Conservation (phyloP, 345 rosid species). For the Hypericum androsaemum region DNA sequence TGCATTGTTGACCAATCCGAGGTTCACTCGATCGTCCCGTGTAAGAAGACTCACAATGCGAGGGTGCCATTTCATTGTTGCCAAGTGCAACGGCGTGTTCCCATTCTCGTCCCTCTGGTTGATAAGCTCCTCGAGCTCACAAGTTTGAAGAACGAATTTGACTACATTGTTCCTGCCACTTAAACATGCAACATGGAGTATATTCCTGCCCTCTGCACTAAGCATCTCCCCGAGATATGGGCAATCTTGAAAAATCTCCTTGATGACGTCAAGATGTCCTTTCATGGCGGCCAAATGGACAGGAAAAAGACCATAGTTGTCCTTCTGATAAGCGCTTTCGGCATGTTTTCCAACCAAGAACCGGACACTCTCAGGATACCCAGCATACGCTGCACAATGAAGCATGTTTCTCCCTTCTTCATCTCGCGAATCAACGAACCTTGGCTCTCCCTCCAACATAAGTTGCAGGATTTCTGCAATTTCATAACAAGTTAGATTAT, state of each 20-base stretch:
- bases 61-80: background rate
- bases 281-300: constrained; percentile 4
- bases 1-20: too few species aligned
- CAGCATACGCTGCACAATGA: constrained; percentile 8
- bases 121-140: constrained; percentile 1
- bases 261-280: constrained; percentile 2
- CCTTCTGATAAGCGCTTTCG: background rate
- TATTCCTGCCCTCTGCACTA: constrained; percentile 14
- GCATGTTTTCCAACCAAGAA: background rate
- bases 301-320: background rate
- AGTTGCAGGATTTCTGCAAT: constrained; percentile 12
- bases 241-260: background rate
- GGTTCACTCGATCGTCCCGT: too few species aligned
- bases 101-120: constrained; percentile 16
- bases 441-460: constrained; percentile 6
- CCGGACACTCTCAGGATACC: background rate
- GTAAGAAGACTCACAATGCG: too few species aligned
- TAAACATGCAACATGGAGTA: constrained; percentile 21
- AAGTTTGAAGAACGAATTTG: constrained; percentile 3
- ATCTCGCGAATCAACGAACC: constrained; percentile 7
- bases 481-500: background rate
- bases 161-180: constrained; percentile 2
- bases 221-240: background rate
- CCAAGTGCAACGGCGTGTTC: constrained; percentile 23
- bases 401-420: constrained; percentile 8